A percentile compares a stretch with the other conserved stretches of the same genome.
phyloP scores from a whole-genome alignment of 371 early-diverging fungal genomes.

The Globomyces sp. region DNA sequence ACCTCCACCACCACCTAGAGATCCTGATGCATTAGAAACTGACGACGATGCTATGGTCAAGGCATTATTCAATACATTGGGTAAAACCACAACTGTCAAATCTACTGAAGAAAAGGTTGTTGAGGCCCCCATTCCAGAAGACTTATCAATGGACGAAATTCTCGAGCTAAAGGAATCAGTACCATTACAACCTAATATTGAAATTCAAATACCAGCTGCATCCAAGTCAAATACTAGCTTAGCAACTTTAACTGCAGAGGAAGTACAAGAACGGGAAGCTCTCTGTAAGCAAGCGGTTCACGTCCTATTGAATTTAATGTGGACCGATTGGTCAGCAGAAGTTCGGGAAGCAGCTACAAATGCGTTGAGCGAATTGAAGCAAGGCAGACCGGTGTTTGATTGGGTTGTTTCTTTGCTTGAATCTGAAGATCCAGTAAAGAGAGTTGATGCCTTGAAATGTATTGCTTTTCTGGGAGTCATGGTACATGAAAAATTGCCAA shows the following conservation, averaged over 20 bases:
- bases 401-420: slow-evolving; percentile 34
- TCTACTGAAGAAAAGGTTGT: not conserved
- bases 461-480: slow-evolving; percentile 31
- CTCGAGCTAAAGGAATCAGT: not conserved
- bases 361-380: slow-evolving; percentile 28
- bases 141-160: slow-evolving; percentile 1
- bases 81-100: not conserved
- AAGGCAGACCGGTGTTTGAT: slow-evolving; percentile 35
- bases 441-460: slow-evolving; percentile 39
- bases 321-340: slow-evolving; percentile 43
- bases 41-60: slow-evolving; percentile 9
- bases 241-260: not conserved
- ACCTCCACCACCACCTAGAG: slow-evolving; percentile 5
- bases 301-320: slow-evolving; percentile 41
- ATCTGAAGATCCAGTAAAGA: slow-evolving; percentile 33
- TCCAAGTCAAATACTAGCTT: not conserved
- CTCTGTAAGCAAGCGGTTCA: slow-evolving; percentile 22
- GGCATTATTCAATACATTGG: slow-evolving; percentile 12
- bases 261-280: not conserved
- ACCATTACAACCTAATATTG: slow-evolving; percentile 1
- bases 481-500: slow-evolving; percentile 18
- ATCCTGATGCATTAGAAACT: slow-evolving; percentile 20
- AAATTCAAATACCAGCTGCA: not conserved
- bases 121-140: not conserved
- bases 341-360: slow-evolving; percentile 36